Base-by-base conservation (phyloP, 78 protist genomes). In the Chrysochromulina parva region DNA sequence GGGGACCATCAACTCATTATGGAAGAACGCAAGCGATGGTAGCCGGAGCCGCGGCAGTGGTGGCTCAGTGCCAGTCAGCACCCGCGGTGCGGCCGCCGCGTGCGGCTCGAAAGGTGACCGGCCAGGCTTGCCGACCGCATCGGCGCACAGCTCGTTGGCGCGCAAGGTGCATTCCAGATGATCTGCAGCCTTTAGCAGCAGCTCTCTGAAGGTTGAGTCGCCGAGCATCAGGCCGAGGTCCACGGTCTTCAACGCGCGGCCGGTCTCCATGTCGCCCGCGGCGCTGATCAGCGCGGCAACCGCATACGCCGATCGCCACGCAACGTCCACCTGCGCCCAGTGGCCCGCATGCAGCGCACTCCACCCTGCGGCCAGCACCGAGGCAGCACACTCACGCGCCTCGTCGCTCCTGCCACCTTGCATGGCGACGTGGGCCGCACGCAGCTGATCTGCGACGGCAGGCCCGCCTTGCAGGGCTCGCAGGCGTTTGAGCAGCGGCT, bases 171-270 rank as follows among this genome's bases (percentile, higher is more conserved):
- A 14, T 1, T 17, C 24, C 73, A 10, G 73, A 66, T 5, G 7
- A 0, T 7, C 73, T 17, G 38, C 38, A 7, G 73, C 73, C 58
- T 1, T 14, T 4, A 74, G 84, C 26, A 74, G 84, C 22, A 2
- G 19, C n/a, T 0, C 11, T 0, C 84, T 6, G 84, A 7, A 74
- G 52, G 57, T 4, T 6, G 14, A 1, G n/a, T 47, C 58, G 3
- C 84, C 84, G 19, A 74, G 84, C 84, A 74, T 74, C 38, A 74
- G 55, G 19, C 84, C 84, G 38, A 74, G 53, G 55, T 74, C 84
- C 9, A 50, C 52, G 13, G 53, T 38, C 38, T 57, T 55, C 57
- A 74, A 50, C 7, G 20, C 38, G 26, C 84, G 84, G 13, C 0
- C 57, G 3, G 14, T 1, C 2, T 0, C 38, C 2, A 22, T 1